Conservation (phyloP, 345 rosid species). For the Carallia brachiata region DNA sequence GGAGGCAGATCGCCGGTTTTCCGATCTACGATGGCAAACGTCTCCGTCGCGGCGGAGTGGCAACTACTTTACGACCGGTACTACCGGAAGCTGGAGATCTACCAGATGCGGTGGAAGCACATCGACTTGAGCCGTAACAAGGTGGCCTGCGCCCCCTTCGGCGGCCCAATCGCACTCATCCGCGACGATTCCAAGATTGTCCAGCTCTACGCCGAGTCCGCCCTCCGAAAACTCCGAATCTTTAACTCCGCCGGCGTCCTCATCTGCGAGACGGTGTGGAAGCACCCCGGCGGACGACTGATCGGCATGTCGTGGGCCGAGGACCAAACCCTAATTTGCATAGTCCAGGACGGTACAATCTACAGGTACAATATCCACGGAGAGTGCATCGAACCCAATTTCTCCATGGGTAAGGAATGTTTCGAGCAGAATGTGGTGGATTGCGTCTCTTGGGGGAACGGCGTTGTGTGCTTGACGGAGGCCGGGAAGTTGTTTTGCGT, state of each 20-base stretch:
- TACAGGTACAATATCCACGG: slow-evolving; percentile 78
- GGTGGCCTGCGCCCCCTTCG: slow-evolving; percentile 90
- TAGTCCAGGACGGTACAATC: slow-evolving; percentile 92
- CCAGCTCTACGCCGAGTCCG: slow-evolving; percentile 95
- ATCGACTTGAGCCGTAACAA: slow-evolving; percentile 83
- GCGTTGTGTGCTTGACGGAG: slow-evolving; percentile 85
- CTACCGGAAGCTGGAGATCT: slow-evolving; percentile 89
- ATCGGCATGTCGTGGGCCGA: slow-evolving; percentile 96
- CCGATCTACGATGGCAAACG: slow-evolving; percentile 58
- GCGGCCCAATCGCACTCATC: slow-evolving; percentile 92
- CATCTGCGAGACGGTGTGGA: slow-evolving; percentile 85
- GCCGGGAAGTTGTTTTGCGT: slow-evolving; percentile 62
- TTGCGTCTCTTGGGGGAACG: slow-evolving; percentile 87
- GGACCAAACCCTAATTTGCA: slow-evolving; percentile 70
- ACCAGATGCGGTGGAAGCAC: slow-evolving; percentile 84
- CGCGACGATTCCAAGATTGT: slow-evolving; percentile 99
- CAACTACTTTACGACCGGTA: slow-evolving; percentile 79
- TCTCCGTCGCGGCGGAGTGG: slow-evolving; percentile 98
- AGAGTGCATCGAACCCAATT: slow-evolving; percentile 67
- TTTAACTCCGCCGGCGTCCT: slow-evolving; percentile 83
- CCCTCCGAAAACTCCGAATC: slow-evolving; percentile 90
- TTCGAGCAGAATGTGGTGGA: slow-evolving; percentile 91
- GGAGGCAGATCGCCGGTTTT: no score
- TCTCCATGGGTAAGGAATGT: slow-evolving; percentile 76
- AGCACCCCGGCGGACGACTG: slow-evolving; percentile 85